These are phyloP conservation scores for Ceratobasidium sp. DNA, from an alignment of 1,284 basidiomycete species.

Conservation along the genomic window DNA sequence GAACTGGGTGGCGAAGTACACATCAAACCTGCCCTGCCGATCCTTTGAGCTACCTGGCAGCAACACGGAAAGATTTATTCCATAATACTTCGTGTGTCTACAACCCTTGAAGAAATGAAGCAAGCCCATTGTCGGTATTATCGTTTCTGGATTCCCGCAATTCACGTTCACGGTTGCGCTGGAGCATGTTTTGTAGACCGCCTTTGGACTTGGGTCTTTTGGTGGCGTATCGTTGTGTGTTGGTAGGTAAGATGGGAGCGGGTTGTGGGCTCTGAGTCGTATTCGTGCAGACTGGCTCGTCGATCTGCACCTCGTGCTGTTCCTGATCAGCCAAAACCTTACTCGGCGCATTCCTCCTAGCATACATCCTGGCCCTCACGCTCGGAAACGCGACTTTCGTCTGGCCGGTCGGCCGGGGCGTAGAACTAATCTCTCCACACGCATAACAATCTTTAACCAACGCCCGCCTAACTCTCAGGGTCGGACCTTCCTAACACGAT, in stretches of 20 bases:
- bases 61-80: not conserved
- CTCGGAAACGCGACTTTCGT: conserved; percentile 27
- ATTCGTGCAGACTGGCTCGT: not conserved
- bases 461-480: conserved; percentile 8
- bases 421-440: conserved; percentile 8
- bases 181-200: conserved; percentile 37
- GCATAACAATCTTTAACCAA: conserved; percentile 28
- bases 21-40: conserved; percentile 12
- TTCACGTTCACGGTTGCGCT: conserved; percentile 41
- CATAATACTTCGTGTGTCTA: not conserved
- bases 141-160: conserved; percentile 10
- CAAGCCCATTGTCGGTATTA: not conserved
- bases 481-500: conserved; percentile 27
- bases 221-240: not conserved
- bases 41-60: conserved; percentile 4
- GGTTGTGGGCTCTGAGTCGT: conserved; percentile 7
- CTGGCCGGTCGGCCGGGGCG: conserved; percentile 5
- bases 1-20: not conserved
- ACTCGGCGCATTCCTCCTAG: not conserved
- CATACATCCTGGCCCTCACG: conserved; percentile 5
- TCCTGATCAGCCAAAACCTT: not conserved
- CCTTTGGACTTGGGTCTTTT: conserved; percentile 23
- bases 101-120: conserved; percentile 29
- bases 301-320: conserved; percentile 1
- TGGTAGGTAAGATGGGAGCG: not conserved